These are phyloP conservation scores for Melampsora americana DNA, from an alignment of 1,284 basidiomycete genomes.

Conservation along the genomic window DNA sequence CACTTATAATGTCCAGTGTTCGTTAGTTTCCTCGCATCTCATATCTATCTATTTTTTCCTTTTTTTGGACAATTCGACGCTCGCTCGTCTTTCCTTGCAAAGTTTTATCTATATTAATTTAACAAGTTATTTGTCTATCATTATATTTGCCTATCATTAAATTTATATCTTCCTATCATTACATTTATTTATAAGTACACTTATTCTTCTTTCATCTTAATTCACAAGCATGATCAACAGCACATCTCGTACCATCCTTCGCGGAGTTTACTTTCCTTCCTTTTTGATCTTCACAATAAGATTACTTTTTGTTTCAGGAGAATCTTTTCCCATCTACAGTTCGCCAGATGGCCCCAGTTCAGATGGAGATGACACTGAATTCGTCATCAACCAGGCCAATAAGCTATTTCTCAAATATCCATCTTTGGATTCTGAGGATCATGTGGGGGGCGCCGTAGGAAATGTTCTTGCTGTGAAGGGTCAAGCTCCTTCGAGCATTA, in stretches of 20 bases:
- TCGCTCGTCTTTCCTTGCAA: too few relatives aligned
- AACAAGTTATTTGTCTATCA: too few relatives aligned
- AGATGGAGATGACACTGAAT: slow-evolving; percentile 1
- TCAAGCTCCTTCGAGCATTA: slow-evolving; percentile 16
- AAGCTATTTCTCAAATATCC: slow-evolving; percentile 19
- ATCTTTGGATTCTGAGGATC: slow-evolving; percentile 14
- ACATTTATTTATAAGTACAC: neutral
- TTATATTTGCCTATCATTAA: too few relatives aligned
- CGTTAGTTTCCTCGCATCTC: too few relatives aligned
- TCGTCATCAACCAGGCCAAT: slow-evolving; percentile 27
- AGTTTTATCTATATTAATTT: too few relatives aligned
- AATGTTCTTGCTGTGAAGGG: neutral
- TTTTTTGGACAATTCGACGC: too few relatives aligned
- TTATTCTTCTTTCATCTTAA: neutral
- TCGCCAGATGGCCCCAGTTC: neutral
- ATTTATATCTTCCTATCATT: neutral
- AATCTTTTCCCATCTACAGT: slow-evolving; percentile 36
- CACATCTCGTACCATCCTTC: neutral
- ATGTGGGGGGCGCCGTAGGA: neutral
- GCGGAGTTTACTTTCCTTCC: neutral
- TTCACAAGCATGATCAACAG: neutral
- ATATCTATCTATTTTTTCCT: too few relatives aligned
- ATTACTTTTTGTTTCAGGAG: slow-evolving; percentile 10
- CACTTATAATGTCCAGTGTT: too few relatives aligned
- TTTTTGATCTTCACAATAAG: neutral